Percentiles rank a stretch among this genome's conserved stretches.
phyloP scores from a whole-genome alignment of 192 early-diverging fungal genomes.

The Piromyces finnis region DNA sequence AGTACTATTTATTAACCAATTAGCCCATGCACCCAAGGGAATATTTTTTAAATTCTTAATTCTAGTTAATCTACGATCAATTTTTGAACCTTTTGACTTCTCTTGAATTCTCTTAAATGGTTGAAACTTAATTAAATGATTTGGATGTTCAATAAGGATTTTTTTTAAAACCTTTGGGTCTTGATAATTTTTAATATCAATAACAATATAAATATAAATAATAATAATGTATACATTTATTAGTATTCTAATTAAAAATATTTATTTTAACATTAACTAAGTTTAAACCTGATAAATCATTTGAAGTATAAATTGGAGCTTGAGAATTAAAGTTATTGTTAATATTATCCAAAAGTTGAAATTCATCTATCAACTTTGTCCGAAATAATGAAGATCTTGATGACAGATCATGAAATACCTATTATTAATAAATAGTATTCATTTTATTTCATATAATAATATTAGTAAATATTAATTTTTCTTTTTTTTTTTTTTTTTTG shows the following conservation, averaged over 20 bases:
- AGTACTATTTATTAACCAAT: slow-evolving; percentile 7
- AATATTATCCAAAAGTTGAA: slow-evolving; percentile 18
- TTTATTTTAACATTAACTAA: no score
- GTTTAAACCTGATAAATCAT: slow-evolving; percentile 6
- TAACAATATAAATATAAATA: no score
- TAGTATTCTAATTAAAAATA: no score
- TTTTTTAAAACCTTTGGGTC: slow-evolving; percentile 3
- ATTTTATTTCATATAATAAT: no score
- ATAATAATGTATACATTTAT: no score
- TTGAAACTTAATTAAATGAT: slow-evolving; percentile 21
- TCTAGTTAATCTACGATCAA: slow-evolving; percentile 14
- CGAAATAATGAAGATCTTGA: slow-evolving; percentile 8
- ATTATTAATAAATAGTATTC: not conserved
- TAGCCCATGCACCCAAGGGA: slow-evolving; percentile 19
- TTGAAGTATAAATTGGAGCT: slow-evolving; percentile 12
- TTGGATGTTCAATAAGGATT: slow-evolving; percentile 15
- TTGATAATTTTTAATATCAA: not conserved
- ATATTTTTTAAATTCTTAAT: slow-evolving; percentile 13
- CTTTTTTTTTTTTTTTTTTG: no score
- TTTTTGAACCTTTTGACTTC: slow-evolving; percentile 8
- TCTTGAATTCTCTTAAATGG: slow-evolving; percentile 17
- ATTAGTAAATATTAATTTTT: no score
- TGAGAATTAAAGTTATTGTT: slow-evolving; percentile 4
- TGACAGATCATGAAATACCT: slow-evolving; percentile 14
- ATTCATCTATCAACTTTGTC: slow-evolving; percentile 16